Base-by-base conservation (phyloP, 2,329 filamentous ascomycete species). In the Fusarium marasasianum region DNA sequence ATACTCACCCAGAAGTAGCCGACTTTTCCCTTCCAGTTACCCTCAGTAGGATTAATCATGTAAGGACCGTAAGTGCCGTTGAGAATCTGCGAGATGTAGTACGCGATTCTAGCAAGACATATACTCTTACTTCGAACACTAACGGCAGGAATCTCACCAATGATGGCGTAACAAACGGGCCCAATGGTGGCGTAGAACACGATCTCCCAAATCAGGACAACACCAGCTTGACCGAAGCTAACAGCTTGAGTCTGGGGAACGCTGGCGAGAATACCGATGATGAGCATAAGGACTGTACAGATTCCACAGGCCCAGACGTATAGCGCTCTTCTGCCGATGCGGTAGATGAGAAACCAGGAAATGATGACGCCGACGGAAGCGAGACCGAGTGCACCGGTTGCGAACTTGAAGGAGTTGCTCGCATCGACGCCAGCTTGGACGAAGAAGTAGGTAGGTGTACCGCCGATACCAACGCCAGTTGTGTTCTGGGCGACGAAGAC, bases 371-470 rank as follows among this genome's bases (percentile, higher is more conserved):
- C 83, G 24, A 84, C 50, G 24, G 87, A 85, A 6, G 83, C 86
- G 43, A 86, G 80, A 8, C 79, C 82, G 18, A 81, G 81, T 38
- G 80, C 81, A 2, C 81, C 83, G 12, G 87, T 78, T 9, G 81
- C 80, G 59, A 87, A 82, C 50, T 81, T 81, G 71, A 85, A 86
- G 0, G 84, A 82, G 14, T 81, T 78, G 3, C 77, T 73, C 9
- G 81, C 79, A 9, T 79, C 71, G 33, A 87, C 79, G 24, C 86
- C 86, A 0, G 84, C 81, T 58, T 86, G 84, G 38, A 83, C 78
- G 76, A 85, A 86, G 77, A 87, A 87, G 73, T 84, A 86, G 22
- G 88, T 90, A 1, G 82, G 80, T 5, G 79, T 82, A 50, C 84
- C 84, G 61, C 82, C 82, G 48, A 85, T 80, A 14, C 81, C 81